Conservation (phyloP, 306 rosid species). For the Gleditsia sinensis region DNA sequence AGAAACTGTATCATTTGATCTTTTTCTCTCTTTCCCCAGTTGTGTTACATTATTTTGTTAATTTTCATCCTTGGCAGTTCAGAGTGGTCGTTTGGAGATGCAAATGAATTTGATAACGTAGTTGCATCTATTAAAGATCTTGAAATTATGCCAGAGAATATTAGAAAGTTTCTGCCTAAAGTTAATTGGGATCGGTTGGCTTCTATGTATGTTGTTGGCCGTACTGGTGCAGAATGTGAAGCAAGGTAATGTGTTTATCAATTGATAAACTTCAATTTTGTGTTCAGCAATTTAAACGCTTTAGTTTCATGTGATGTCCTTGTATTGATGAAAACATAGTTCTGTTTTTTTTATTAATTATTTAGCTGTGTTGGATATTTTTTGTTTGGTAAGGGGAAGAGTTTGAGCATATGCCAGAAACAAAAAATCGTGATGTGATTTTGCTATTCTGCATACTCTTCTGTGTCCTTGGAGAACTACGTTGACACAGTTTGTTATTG, state of each 20-base stretch:
- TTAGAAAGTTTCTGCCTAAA: slow-evolving; percentile 69
- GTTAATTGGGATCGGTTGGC: slow-evolving; percentile 90
- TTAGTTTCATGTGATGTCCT: background rate
- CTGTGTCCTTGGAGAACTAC: background rate
- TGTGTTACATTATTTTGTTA: background rate
- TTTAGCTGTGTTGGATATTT: slow-evolving; percentile 18
- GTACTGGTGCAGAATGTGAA: slow-evolving; percentile 86
- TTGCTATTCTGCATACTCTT: slow-evolving; percentile 7
- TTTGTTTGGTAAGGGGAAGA: background rate
- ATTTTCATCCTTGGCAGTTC: slow-evolving; percentile 40
- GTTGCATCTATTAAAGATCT: slow-evolving; percentile 60
- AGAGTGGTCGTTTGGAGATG: slow-evolving; percentile 52
- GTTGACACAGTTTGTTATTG: background rate
- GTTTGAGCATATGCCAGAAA: background rate
- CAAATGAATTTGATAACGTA: slow-evolving; percentile 58
- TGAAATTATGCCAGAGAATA: slow-evolving; percentile 56
- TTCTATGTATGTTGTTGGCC: slow-evolving; percentile 67
- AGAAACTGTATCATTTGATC: slow-evolving; percentile 20
- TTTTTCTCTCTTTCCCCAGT: slow-evolving; percentile 15
- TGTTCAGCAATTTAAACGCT: background rate
- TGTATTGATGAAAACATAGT: slow-evolving; percentile 20
- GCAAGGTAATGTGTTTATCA: slow-evolving; percentile 64
- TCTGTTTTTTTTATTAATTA: slow-evolving; percentile 8
- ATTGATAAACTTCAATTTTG: background rate
- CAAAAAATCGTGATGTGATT: background rate